These are phyloP conservation scores for Geosmithia morbida DNA, from an alignment of 2,329 filamentous ascomycete species.

Conservation along the genomic window DNA sequence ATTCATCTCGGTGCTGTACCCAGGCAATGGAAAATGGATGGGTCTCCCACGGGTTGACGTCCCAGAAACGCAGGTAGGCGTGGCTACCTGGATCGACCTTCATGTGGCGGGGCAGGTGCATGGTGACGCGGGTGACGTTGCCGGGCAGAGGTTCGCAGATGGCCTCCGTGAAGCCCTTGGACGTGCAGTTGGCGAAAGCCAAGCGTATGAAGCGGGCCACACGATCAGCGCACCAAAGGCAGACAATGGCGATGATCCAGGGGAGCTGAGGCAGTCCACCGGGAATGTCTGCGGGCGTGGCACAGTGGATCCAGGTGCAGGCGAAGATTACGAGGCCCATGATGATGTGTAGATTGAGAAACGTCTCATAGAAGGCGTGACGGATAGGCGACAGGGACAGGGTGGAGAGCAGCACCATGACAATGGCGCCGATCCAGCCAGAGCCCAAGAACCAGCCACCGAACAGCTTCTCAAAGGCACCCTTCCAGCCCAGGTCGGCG, in stretches of 20 bases:
- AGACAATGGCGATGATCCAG: conserved; percentile 60
- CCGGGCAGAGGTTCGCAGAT: conserved; percentile 54
- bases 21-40: conserved; percentile 72
- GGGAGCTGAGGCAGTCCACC: conserved; percentile 56
- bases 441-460: conserved; percentile 50
- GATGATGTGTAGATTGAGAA: conserved; percentile 73
- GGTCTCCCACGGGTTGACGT: conserved; percentile 53
- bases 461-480: conserved; percentile 37
- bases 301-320: conserved; percentile 67
- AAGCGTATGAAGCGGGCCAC: conserved; percentile 47
- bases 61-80: conserved; percentile 57
- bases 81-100: conserved; percentile 57
- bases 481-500: conserved; percentile 46
- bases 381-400: conserved; percentile 66
- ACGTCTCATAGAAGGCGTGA: conserved; percentile 95
- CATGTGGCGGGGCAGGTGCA: conserved; percentile 53
- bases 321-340: conserved; percentile 54
- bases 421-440: conserved; percentile 44
- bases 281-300: conserved; percentile 41
- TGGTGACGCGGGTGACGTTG: conserved; percentile 54
- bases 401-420: conserved; percentile 52
- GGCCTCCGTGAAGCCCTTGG: conserved; percentile 45
- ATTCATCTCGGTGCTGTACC: conserved; percentile 34
- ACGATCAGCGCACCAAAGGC: conserved; percentile 67
- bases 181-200: conserved; percentile 51